Evolutionary conservation across 306 rosid genomes (phyloP), one percentile per base, ranked within the genome.

Genomic region (Quercus aquifolioides): DNA sequence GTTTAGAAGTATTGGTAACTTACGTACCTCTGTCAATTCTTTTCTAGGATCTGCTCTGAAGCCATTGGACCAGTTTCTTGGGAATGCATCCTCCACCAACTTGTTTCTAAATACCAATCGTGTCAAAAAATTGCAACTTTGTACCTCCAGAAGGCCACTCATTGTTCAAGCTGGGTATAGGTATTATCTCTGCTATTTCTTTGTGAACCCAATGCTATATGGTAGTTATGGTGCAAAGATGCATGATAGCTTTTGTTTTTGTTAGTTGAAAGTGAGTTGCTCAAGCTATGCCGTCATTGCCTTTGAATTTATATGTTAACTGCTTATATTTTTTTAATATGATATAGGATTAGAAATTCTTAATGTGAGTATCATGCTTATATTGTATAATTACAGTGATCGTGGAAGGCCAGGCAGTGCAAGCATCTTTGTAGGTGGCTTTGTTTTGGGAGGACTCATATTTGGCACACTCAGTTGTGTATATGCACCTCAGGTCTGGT

Each of bases 401-500:
- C 89, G 79, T 1, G 97, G 94, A 82, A 86, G 90, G 84, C 85
- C 92, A 74, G 84, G 79, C 91, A 75, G 90, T 86, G 92, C 96
- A 74, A 75, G 96, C 87, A 74, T 93, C 85, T 95, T 95, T 80
- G 85, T 93, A 51, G 95, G 98, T 70, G 99, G 99, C 77, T 95
- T 95, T 83, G 81, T 95, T 79, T 82, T 95, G 90, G 99, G 98
- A 80, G 99, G 98, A 84, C 86, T 95, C 76, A 83, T 91, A 62
- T 96, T 91, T 81, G 99, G 99, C 79, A 85, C 99, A 18, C 89
- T 95, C 67, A 96, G 93, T 58, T 89, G 94, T 55, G 99, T 93
- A n/a, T 95, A 90, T 86, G 99, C 98, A 71, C 99, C 98, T 79
- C 96, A 95, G 99, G 99, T 95, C 57, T 68, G 26, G 25, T 68